Evolutionary conservation across 345 rosid species (phyloP).

Genomic region (Cardiospermum halicacabum): DNA sequence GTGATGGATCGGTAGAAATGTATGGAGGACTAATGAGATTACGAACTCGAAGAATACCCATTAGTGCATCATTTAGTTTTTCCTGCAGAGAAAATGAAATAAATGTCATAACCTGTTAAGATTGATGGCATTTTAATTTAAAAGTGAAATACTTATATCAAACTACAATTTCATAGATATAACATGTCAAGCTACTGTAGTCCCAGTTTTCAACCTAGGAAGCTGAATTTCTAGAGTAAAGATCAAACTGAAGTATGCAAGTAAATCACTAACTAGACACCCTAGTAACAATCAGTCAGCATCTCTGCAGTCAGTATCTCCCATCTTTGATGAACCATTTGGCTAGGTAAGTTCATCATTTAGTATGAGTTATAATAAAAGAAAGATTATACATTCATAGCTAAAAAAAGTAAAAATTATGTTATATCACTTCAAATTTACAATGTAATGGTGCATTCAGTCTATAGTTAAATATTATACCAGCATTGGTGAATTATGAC

Average conservation of each 20-base stretch:
- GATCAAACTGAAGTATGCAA: background rate
- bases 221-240: background rate
- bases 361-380: background rate
- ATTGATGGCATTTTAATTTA: background rate
- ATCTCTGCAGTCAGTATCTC: background rate
- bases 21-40: slow-evolving; percentile 92
- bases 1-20: slow-evolving; percentile 73
- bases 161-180: too few relatives aligned
- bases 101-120: background rate
- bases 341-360: background rate
- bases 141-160: background rate
- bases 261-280: background rate
- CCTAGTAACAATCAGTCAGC: background rate
- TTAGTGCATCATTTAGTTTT: slow-evolving; percentile 78
- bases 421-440: background rate
- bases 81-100: slow-evolving; percentile 37
- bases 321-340: background rate
- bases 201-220: background rate
- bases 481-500: background rate
- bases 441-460: background rate
- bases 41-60: slow-evolving; percentile 90
- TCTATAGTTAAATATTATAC: background rate
- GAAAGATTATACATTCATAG: background rate
- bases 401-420: background rate
- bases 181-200: background rate